Evolutionary conservation across 305 asterid genomes (phyloP), one percentile per base, ranked within the genome.

Genomic region (Solanum hybrid): DNA sequence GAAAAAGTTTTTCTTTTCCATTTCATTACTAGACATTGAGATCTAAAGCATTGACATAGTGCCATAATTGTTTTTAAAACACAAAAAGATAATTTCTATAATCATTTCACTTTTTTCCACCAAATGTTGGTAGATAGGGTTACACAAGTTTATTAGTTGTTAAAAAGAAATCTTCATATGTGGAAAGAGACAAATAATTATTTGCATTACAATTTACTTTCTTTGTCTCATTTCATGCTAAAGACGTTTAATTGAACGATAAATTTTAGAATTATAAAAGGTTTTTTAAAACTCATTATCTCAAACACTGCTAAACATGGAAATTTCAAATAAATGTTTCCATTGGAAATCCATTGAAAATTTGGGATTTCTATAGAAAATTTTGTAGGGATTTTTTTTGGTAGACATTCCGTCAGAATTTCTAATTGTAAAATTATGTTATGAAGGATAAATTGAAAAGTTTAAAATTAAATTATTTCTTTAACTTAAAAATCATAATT

Each of bases 31-130:
- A 90, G 94, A 93, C 95, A 94, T 92, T 92, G 91, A 93, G 93
- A 94, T 93, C 95, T 88, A 90, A 82, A 89, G 93, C 93, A 92
- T 94, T 93, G 95, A 95, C 97, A 93, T 94, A 73, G 91, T 86
- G 89, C 61, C 90, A 86, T 89, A 90, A 86, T 91, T 91, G 92
- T 94, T 93, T 79, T 90, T 34, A 75, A 89, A 80, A 37, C 90
- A 87, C 91, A 45, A 90, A 92, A 92, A 93, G 93, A 92, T 45
- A 90, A 92, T 51, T 90, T 68, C 89, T 88, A 92, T 72, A 68
- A 73, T 91, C 78, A 91, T 78, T 90, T 88, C 89, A 89, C 94
- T 91, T 93, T 94, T 78, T 92, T 88, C 90, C 77, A 87, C 90
- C 36, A 84, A 51, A 90, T 93, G 95, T 87, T 92, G 94, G 90